These are phyloP conservation scores for Citrus reticulata DNA, from an alignment of 345 rosid genomes.

Conservation along the genomic window DNA sequence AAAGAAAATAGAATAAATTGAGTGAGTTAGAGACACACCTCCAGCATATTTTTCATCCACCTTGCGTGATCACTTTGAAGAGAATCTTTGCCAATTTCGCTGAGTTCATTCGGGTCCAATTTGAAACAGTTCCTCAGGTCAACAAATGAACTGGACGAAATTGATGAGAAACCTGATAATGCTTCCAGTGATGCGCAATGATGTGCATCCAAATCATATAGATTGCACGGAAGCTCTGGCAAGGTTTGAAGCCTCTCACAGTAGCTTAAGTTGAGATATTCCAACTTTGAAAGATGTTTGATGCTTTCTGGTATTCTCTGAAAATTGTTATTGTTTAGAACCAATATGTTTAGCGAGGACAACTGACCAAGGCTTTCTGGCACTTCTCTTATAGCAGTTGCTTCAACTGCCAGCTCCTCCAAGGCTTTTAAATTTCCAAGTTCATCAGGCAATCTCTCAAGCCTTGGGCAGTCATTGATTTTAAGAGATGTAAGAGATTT, in stretches of 20 bases:
- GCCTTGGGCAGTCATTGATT: neutral
- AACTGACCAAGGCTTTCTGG: neutral
- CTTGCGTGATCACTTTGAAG: too few relatives aligned
- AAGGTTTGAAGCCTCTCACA: too few relatives aligned
- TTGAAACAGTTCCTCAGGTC: neutral
- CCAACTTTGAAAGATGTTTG: too few relatives aligned
- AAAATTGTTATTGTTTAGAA: too few relatives aligned
- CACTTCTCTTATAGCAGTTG: neutral
- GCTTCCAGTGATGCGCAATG: too few relatives aligned
- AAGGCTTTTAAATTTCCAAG: neutral
- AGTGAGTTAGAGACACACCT: neutral
- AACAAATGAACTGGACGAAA: neutral
- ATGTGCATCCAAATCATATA: neutral
- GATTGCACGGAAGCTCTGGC: too few relatives aligned
- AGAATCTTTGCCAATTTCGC: too few relatives aligned
- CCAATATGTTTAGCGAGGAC: neutral
- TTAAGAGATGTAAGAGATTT: neutral
- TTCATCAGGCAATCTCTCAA: neutral
- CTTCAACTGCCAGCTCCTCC: constrained; percentile 4
- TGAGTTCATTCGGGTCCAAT: neutral
- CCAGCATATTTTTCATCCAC: too few relatives aligned
- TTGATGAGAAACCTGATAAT: too few relatives aligned
- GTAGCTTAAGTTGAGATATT: too few relatives aligned
- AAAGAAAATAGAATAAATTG: neutral
- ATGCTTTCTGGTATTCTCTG: too few relatives aligned